Evolutionary conservation across 352 stramenopile genomes (phyloP), one percentile per base, ranked within the genome.

Genomic region (Phytophthora constricta): DNA sequence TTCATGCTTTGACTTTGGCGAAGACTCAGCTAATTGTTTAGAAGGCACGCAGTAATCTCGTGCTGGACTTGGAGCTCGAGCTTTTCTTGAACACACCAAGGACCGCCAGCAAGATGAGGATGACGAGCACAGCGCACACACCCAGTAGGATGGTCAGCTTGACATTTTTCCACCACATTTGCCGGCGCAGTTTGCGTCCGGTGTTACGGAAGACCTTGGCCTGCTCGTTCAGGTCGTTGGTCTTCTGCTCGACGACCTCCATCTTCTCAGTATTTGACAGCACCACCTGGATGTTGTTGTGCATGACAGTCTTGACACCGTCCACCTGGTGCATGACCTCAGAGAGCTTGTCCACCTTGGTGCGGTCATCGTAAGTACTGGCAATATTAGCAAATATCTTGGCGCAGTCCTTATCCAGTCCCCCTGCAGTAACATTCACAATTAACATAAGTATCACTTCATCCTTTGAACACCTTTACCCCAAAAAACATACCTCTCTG

Each of bases 81-180:
- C 74, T 84, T 54, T 86, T 90, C 47, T 91, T 91, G 68, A 96
- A 96, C 8, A 85, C 87, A 19, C 86, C 86, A 11, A 84, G 60
- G 34, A 90, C 74, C 20, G 86, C 82, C 27, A 96, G 80, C 55
- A 94, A 81, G 31, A 96, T 77, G 37, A 96, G 67, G 27, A 96
- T 64, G 17, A 92, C 83, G 37, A 96, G 77, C 23, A 96, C 72
- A 48, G 73, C 74, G 51, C 80, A 84, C 22, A 91, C 60, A 22
- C 68, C 69, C 16, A 96, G 82, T 25, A 80, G 60, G 31, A 96
- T 79, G 56, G 78, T 93, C 50, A 94, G 74, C 49, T 87, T 85
- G 58, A 92, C 75, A 71, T 96, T 94, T 66, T 93, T 93, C 87
- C 86, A 94, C 86, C 86, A 94, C 86, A 96, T 93, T 39, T 80